Percentiles rank a stretch among this genome's conserved stretches.
Conservation (phyloP, 306 rosid genomes). For the Vigna unguiculata region DNA sequence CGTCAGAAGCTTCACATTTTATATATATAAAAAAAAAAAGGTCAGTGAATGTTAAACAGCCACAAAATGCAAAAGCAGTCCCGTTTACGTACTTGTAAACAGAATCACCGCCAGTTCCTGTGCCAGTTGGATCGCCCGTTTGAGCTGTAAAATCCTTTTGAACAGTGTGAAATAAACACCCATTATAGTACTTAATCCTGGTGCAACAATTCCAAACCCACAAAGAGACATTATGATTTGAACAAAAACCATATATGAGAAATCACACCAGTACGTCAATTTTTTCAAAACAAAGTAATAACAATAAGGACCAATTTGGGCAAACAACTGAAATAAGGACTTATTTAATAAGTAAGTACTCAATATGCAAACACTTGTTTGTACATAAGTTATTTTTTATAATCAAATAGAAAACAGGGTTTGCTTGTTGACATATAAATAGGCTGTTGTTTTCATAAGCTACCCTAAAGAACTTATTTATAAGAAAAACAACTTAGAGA, state of each 20-base stretch:
- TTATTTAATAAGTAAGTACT: neutral
- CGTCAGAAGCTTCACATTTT: slow-evolving; percentile 4
- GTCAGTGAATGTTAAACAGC: neutral
- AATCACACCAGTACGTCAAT: neutral
- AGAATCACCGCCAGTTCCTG: slow-evolving; percentile 80
- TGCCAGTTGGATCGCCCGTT: slow-evolving; percentile 91
- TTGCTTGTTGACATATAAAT: neutral
- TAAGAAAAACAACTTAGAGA: neutral
- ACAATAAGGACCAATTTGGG: neutral
- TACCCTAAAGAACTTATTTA: neutral
- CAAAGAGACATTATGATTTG: neutral
- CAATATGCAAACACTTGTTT: neutral
- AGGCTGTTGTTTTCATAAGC: neutral
- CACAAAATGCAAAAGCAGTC: neutral
- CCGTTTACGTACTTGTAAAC: slow-evolving; percentile 65
- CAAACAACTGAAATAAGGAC: neutral
- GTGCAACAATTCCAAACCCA: slow-evolving; percentile 37
- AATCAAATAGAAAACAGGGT: neutral
- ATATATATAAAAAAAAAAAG: neutral
- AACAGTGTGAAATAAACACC: slow-evolving; percentile 82
- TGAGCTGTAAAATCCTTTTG: slow-evolving; percentile 98
- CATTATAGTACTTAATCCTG: slow-evolving; percentile 90
- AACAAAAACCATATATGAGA: neutral
- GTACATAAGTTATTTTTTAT: neutral
- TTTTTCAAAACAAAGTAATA: neutral